Evolutionary conservation across 495 filamentous ascomycete species (phyloP).

Genomic region (Tetracladium setigerum): DNA sequence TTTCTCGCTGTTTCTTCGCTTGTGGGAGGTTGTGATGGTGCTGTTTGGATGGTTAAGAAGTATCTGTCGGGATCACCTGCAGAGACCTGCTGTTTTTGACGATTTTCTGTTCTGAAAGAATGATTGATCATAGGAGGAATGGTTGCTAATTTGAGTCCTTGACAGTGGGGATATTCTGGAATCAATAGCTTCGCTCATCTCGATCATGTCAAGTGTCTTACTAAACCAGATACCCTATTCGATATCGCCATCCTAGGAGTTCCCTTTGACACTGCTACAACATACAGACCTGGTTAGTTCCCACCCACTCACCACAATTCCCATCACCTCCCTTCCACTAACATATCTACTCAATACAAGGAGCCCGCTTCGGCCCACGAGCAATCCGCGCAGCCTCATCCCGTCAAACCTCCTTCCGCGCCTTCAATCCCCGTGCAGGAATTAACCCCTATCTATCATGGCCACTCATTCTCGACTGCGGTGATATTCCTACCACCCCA

Average conservation of each 20-base stretch:
- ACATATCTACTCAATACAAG: constrained; percentile 41
- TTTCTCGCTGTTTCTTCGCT: background rate
- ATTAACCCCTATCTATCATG: constrained; percentile 58
- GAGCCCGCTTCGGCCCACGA: constrained; percentile 74
- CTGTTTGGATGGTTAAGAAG: too few species aligned
- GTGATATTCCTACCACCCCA: constrained; percentile 61
- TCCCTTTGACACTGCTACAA: constrained; percentile 79
- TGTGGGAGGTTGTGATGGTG: background rate
- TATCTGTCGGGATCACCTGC: too few species aligned
- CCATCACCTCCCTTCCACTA: constrained; percentile 12
- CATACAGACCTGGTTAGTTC: constrained; percentile 61
- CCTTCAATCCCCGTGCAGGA: constrained; percentile 69
- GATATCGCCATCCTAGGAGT: constrained; percentile 77
- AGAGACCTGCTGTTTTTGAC: constrained; percentile 1
- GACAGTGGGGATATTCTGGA: constrained; percentile 68
- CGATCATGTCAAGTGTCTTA: constrained; percentile 64
- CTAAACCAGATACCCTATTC: constrained; percentile 54
- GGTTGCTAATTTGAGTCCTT: background rate
- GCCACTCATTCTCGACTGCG: constrained; percentile 63
- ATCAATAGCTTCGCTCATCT: constrained; percentile 78
- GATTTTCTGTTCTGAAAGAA: background rate
- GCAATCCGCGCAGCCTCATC: constrained; percentile 74
- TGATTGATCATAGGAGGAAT: background rate
- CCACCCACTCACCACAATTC: constrained; percentile 13
- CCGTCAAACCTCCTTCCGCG: constrained; percentile 62